A percentile compares a stretch with the other conserved stretches of the same genome.
Conservation (phyloP, 345 rosid genomes). For the Linum lewisii region DNA sequence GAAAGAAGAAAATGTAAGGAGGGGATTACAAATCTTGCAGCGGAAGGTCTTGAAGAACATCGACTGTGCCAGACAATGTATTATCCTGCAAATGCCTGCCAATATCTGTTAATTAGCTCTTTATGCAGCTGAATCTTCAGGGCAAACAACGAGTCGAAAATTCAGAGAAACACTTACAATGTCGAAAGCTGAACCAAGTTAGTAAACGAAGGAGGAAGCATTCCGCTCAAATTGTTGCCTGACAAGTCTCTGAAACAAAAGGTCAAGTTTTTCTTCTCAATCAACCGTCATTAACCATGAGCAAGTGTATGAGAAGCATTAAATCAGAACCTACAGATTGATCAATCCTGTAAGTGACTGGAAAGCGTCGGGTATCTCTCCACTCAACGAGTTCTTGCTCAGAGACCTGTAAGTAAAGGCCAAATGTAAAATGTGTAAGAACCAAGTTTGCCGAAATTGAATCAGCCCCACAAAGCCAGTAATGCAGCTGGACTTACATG, state of each 20-base stretch:
- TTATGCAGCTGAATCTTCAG: no score
- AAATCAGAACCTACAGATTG: slow-evolving; percentile 58
- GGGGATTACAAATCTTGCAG: slow-evolving; percentile 65
- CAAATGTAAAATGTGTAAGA: slow-evolving; percentile 2
- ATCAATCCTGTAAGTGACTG: slow-evolving; percentile 52
- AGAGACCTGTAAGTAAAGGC: slow-evolving; percentile 53
- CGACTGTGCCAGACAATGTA: slow-evolving; percentile 75
- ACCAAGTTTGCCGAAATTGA: background rate
- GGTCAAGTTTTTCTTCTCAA: slow-evolving; percentile 11
- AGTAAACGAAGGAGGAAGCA: slow-evolving; percentile 67
- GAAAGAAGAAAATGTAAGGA: slow-evolving; percentile 19
- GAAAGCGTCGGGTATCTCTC: slow-evolving; percentile 85
- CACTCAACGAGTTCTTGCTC: slow-evolving; percentile 65
- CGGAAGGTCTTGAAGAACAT: slow-evolving; percentile 77
- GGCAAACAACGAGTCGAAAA: no score
- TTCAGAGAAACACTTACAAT: slow-evolving; percentile 40
- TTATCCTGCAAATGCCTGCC: slow-evolving; percentile 84
- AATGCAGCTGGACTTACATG: slow-evolving; percentile 39
- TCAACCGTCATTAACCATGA: slow-evolving; percentile 8
- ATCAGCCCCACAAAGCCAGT: slow-evolving; percentile 7
- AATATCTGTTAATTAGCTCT: background rate
- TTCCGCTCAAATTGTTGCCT: slow-evolving; percentile 73
- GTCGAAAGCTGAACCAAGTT: slow-evolving; percentile 52
- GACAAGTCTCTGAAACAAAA: slow-evolving; percentile 66
- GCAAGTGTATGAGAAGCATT: slow-evolving; percentile 5